Conservation (phyloP, 768 basidiomycete species). For the Tylopilus balloui region DNA sequence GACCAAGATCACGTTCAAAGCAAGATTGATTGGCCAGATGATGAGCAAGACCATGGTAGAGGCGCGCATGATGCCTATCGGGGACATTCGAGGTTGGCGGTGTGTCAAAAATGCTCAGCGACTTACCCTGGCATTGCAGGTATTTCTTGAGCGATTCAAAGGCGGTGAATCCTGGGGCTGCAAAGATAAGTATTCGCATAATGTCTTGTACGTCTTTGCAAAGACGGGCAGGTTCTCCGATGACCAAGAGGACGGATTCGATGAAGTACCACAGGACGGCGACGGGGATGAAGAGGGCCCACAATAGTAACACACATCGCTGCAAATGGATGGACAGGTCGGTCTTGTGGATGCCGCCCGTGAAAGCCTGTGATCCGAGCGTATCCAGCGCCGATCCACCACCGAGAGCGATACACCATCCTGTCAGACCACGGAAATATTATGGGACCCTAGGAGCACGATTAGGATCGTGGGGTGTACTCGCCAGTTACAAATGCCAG, state of each 20-base stretch:
- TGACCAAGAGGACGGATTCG: slow-evolving; percentile 53
- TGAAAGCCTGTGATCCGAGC: slow-evolving; percentile 73
- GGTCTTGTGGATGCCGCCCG: slow-evolving; percentile 52
- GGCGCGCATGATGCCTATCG: slow-evolving; percentile 67
- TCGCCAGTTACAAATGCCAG: slow-evolving; percentile 75
- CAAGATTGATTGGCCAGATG: slow-evolving; percentile 63
- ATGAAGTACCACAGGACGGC: slow-evolving; percentile 60
- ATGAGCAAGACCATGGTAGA: slow-evolving; percentile 61
- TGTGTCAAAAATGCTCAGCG: neutral
- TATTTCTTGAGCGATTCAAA: slow-evolving; percentile 79
- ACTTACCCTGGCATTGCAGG: slow-evolving; percentile 69
- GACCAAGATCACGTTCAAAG: slow-evolving; percentile 55
- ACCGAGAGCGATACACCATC: slow-evolving; percentile 73
- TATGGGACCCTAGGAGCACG: slow-evolving; percentile 47
- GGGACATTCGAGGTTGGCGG: neutral
- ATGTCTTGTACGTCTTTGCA: slow-evolving; percentile 60
- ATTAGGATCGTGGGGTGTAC: slow-evolving; percentile 33
- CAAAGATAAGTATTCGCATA: slow-evolving; percentile 58
- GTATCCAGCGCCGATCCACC: slow-evolving; percentile 79
- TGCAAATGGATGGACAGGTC: slow-evolving; percentile 71
- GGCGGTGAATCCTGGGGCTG: slow-evolving; percentile 68
- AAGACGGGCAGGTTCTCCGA: slow-evolving; percentile 58
- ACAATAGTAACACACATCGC: slow-evolving; percentile 61
- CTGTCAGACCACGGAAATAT: slow-evolving; percentile 39
- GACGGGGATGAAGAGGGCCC: slow-evolving; percentile 61